These are phyloP conservation scores for Coix lacrymajobi DNA, from an alignment of 176 grass and related monocot genomes.

Conservation along the genomic window DNA sequence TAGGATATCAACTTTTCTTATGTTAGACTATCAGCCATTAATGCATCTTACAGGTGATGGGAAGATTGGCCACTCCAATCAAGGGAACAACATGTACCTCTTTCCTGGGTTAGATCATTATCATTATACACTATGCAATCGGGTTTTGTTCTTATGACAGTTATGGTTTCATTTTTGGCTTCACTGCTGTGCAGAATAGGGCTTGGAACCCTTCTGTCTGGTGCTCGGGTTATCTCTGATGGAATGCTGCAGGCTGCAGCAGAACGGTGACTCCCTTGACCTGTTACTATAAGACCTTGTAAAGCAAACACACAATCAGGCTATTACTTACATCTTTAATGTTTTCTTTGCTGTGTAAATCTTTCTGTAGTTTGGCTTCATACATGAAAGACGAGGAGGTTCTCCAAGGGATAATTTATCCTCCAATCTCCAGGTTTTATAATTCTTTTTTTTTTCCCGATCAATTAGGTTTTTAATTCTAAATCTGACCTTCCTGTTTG, in stretches of 20 bases:
- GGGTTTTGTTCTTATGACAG: conserved; percentile 21
- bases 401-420: conserved; percentile 88
- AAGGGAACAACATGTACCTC: conserved; percentile 99
- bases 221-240: conserved; percentile 84
- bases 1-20: background rate
- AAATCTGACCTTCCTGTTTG: conserved; percentile 13
- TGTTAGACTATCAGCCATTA: background rate
- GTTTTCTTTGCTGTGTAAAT: conserved; percentile 8
- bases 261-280: conserved; percentile 64
- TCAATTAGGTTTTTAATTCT: conserved; percentile 48
- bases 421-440: conserved; percentile 80
- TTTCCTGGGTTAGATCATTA: conserved; percentile 86
- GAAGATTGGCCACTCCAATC: conserved; percentile 90
- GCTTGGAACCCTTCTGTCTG: conserved; percentile 94
- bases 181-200: conserved; percentile 61
- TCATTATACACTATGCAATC: conserved; percentile 8
- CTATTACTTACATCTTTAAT: conserved; percentile 25
- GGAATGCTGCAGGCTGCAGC: conserved; percentile 95
- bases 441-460: no score
- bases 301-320: background rate
- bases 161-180: conserved; percentile 6
- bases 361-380: conserved; percentile 71
- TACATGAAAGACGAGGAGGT: conserved; percentile 96
- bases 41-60: conserved; percentile 60
- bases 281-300: background rate